A percentile compares a stretch with the other conserved stretches of the same genome.
Conservation (phyloP, 2,329 filamentous ascomycete genomes). For the Cryoendolithus antarcticus region DNA sequence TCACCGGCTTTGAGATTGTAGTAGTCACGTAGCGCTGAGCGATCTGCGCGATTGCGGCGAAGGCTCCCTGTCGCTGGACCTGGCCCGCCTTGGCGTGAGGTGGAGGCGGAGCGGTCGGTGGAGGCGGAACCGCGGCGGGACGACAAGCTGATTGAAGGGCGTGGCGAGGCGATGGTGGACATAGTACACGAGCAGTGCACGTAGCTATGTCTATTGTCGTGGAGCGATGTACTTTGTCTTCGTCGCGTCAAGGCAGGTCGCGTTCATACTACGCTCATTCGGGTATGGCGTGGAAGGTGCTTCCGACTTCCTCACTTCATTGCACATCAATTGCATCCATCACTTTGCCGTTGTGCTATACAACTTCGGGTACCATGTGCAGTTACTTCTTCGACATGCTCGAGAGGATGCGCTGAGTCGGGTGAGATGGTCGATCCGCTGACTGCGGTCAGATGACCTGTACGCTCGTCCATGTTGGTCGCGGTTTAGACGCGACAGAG, state of each 20-base stretch:
- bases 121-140: constrained; percentile 57
- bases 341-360: not conserved
- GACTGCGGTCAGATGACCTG: too few species aligned
- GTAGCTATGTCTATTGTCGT: too few species aligned
- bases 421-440: not conserved
- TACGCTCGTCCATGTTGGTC: too few species aligned
- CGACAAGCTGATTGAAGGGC: constrained; percentile 47
- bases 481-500: too few species aligned
- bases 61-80: constrained; percentile 24
- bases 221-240: too few species aligned
- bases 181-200: constrained; percentile 22
- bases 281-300: too few species aligned
- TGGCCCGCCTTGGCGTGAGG: constrained; percentile 18
- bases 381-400: not conserved
- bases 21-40: constrained; percentile 82
- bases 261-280: too few species aligned
- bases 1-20: constrained; percentile 59
- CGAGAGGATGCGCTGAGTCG: not conserved
- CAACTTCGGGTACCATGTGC: not conserved
- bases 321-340: too few species aligned
- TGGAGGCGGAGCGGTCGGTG: constrained; percentile 35
- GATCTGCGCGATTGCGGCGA: constrained; percentile 70
- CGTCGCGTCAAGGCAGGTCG: too few species aligned
- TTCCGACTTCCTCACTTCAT: too few species aligned
- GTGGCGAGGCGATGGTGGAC: constrained; percentile 49